phyloP scores from a whole-genome alignment of 768 basidiomycete species.

The Rhodotorula sphaerocarpa region DNA sequence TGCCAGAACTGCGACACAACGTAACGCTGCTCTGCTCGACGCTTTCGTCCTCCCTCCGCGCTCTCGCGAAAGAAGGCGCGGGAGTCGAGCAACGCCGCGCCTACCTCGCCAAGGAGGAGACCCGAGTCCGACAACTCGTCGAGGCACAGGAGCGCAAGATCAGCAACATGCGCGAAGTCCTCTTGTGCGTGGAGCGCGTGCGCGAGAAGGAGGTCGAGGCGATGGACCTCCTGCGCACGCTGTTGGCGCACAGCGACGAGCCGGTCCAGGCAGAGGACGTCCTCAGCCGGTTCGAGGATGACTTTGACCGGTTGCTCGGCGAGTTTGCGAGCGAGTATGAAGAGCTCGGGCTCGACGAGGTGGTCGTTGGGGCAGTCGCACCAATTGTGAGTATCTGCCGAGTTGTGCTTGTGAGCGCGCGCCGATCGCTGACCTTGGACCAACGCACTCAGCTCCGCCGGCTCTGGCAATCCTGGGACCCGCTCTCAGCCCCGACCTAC shows the following conservation, averaged over 20 bases:
- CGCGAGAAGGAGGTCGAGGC: slow-evolving; percentile 49
- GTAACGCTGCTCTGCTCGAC: slow-evolving; percentile 74
- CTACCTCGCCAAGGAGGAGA: slow-evolving; percentile 62
- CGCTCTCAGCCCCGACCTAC: slow-evolving; percentile 63
- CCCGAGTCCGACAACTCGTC: slow-evolving; percentile 59
- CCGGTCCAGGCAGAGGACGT: neutral
- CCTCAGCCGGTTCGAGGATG: slow-evolving; percentile 62
- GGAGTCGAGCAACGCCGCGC: slow-evolving; percentile 69
- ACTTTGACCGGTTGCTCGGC: neutral
- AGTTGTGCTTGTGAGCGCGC: neutral
- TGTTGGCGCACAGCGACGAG: neutral
- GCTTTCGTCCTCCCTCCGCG: slow-evolving; percentile 74
- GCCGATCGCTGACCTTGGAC: too few species aligned
- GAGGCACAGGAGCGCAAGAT: slow-evolving; percentile 73
- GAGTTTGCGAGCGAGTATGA: slow-evolving; percentile 69
- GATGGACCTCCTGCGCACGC: slow-evolving; percentile 45
- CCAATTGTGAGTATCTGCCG: slow-evolving; percentile 52
- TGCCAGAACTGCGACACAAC: slow-evolving; percentile 97
- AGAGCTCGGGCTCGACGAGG: slow-evolving; percentile 71
- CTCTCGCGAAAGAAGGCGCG: slow-evolving; percentile 81
- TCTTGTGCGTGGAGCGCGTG: slow-evolving; percentile 66
- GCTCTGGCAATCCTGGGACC: slow-evolving; percentile 69
- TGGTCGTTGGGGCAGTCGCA: slow-evolving; percentile 82
- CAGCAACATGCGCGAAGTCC: slow-evolving; percentile 64
- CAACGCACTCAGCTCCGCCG: slow-evolving; percentile 61